Evolutionary conservation across 139 green algal genomes (phyloP).

Genomic region (Chlorella sp.): DNA sequence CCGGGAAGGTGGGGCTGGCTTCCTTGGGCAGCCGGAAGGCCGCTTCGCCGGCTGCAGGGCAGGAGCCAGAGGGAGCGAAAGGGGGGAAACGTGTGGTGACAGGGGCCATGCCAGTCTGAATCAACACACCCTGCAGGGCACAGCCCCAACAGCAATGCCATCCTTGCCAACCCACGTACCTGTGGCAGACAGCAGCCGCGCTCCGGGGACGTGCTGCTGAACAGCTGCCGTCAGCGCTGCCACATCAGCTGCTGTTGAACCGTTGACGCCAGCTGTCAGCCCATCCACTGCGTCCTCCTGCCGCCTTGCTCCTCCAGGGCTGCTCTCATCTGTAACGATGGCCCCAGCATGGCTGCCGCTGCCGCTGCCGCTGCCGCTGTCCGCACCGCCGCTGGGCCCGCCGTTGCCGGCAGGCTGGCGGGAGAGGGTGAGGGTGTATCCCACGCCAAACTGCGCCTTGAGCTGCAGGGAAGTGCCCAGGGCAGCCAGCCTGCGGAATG

Average conservation of each 20-base stretch:
- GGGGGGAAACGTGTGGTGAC: too few species aligned
- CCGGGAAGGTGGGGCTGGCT: slow-evolving; percentile 19
- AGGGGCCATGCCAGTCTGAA: background rate
- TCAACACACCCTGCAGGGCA: background rate
- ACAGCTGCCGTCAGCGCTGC: slow-evolving; percentile 29
- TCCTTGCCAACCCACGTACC: background rate
- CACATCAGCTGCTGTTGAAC: background rate
- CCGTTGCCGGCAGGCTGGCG: background rate
- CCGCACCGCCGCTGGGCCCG: background rate
- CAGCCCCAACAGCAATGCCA: background rate
- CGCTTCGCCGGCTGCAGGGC: slow-evolving; percentile 49
- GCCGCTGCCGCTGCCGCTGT: background rate
- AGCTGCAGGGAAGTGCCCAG: slow-evolving; percentile 77
- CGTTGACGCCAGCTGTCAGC: background rate
- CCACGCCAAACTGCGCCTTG: slow-evolving; percentile 71
- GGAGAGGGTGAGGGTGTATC: slow-evolving; percentile 79
- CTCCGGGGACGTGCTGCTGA: slow-evolving; percentile 40
- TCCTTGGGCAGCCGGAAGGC: slow-evolving; percentile 61
- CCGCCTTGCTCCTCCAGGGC: background rate
- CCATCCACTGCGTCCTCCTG: background rate
- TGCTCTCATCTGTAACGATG: too few species aligned
- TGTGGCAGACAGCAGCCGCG: slow-evolving; percentile 44
- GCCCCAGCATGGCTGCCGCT: background rate
- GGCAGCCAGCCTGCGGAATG: slow-evolving; percentile 60
- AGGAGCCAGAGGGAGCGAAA: background rate